phyloP scores from a whole-genome alignment of 164 flowering plant genomes.

The Piper longum region DNA sequence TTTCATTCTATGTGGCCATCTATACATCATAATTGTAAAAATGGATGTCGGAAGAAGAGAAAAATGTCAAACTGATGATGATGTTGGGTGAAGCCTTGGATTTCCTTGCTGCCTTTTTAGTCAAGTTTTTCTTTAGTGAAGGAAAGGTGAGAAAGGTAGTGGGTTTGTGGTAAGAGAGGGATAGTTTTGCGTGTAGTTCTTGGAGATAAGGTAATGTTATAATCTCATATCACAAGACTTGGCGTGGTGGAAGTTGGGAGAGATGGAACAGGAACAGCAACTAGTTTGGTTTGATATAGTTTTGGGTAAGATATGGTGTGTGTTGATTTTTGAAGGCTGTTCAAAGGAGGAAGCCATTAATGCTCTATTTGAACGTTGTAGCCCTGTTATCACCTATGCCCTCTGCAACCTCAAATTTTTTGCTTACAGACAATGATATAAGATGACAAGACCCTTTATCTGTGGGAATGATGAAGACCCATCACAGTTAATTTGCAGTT shows the following conservation, averaged over 20 bases:
- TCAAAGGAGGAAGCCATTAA: background rate
- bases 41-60: background rate
- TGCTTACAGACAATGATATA: no score
- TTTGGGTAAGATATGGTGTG: background rate
- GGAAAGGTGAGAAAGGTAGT: slow-evolving; percentile 8
- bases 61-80: slow-evolving; percentile 1
- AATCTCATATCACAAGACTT: background rate
- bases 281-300: background rate
- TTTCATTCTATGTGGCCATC: background rate
- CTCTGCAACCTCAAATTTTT: background rate
- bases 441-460: background rate
- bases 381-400: background rate
- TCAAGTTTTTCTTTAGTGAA: slow-evolving; percentile 4
- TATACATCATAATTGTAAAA: background rate
- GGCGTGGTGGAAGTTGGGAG: background rate
- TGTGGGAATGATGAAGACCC: no score
- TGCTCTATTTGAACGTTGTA: background rate
- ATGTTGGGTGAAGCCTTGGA: background rate
- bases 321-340: background rate
- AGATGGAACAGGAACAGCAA: background rate
- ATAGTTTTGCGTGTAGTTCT: slow-evolving; percentile 13
- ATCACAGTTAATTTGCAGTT: no score
- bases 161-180: slow-evolving; percentile 10
- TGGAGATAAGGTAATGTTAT: slow-evolving; percentile 1
- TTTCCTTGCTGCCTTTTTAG: background rate